phyloP scores from a whole-genome alignment of 129 eudicot genomes.

The Flaveria sonorensis region DNA sequence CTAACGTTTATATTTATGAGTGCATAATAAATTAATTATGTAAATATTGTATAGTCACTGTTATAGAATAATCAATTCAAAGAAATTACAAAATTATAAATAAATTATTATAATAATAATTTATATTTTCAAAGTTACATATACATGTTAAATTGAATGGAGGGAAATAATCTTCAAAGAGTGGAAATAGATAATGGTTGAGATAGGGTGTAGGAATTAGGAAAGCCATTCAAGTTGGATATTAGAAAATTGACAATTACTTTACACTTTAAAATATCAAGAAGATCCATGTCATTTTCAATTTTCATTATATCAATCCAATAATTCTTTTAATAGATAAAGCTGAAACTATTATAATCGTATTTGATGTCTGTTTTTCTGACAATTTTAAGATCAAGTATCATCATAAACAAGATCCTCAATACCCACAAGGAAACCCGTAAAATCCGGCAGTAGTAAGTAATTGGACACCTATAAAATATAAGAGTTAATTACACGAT shows the following conservation, averaged over 20 bases:
- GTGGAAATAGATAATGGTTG: slow-evolving; percentile 29
- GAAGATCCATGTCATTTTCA: slow-evolving; percentile 22
- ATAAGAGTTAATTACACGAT: too few species aligned
- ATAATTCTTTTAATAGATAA: neutral
- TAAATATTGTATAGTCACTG: neutral
- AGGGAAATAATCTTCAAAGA: neutral
- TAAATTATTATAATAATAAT: neutral
- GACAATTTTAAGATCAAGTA: neutral
- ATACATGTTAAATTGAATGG: neutral
- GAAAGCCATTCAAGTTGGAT: slow-evolving; percentile 33
- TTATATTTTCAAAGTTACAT: neutral
- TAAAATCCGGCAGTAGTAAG: too few species aligned
- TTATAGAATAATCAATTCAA: neutral
- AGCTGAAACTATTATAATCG: neutral
- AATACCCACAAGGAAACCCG: too few species aligned
- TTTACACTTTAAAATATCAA: slow-evolving; percentile 18
- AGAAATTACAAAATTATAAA: neutral
- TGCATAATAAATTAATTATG: neutral
- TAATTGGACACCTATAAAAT: too few species aligned
- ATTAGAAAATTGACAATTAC: slow-evolving; percentile 14
- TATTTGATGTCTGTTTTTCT: too few species aligned
- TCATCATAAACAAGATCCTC: neutral
- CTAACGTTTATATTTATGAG: too few species aligned
- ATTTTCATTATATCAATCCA: neutral
- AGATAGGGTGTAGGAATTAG: slow-evolving; percentile 22